Percentiles rank a stretch among this genome's conserved stretches.
phyloP scores from a whole-genome alignment of 2,329 filamentous ascomycete species.

The Aaosphaeria pasadenensis region DNA sequence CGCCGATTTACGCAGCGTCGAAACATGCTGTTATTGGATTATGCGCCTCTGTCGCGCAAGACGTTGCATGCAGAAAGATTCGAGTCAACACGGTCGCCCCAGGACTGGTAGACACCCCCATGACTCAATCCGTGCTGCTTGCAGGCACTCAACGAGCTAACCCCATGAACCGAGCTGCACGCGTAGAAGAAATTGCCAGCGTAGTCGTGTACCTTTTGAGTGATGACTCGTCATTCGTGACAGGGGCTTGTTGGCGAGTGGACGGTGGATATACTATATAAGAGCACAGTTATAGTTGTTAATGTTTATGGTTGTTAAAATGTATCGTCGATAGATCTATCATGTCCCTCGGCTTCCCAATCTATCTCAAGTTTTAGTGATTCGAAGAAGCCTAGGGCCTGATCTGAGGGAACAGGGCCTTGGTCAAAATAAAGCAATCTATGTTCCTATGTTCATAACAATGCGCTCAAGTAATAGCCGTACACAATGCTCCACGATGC shows the following conservation, averaged over 20 bases:
- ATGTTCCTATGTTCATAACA: too few relatives aligned
- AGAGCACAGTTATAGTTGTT: neutral
- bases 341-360: too few relatives aligned
- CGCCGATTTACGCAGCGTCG: conserved; percentile 24
- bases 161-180: neutral
- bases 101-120: neutral
- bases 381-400: too few relatives aligned
- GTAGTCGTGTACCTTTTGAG: neutral
- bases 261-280: neutral
- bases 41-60: conserved; percentile 29
- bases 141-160: neutral
- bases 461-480: too few relatives aligned
- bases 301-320: too few relatives aligned
- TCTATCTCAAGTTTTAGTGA: too few relatives aligned
- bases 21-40: conserved; percentile 36
- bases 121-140: neutral
- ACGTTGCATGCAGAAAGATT: conserved; percentile 22
- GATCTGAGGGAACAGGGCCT: too few relatives aligned
- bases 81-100: neutral
- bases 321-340: too few relatives aligned
- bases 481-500: too few relatives aligned
- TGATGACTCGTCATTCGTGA: neutral
- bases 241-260: neutral
- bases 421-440: too few relatives aligned
- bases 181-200: neutral